These are phyloP conservation scores for Fusarium odoratissimum DNA, from an alignment of 2,329 filamentous ascomycete species.

Conservation along the genomic window DNA sequence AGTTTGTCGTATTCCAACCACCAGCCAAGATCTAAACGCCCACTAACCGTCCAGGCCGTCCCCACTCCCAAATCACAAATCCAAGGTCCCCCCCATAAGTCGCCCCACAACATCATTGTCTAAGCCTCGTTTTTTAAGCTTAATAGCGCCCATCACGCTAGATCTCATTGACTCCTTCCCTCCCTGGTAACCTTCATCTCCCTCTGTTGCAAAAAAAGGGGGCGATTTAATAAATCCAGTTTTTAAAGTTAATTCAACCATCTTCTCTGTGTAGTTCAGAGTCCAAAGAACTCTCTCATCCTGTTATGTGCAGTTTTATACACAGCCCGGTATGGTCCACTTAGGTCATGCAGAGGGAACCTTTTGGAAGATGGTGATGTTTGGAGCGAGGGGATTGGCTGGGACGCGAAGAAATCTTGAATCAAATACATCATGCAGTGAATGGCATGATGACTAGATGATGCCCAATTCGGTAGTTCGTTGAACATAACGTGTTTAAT, in stretches of 20 bases:
- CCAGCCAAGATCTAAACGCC: not conserved
- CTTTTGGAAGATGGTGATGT: not conserved
- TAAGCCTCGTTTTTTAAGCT: constrained; percentile 35
- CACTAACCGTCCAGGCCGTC: not conserved
- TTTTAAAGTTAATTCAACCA: not conserved
- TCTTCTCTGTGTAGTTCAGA: too few species aligned
- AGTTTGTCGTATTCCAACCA: not conserved
- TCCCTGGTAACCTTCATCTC: not conserved
- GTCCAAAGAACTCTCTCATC: not conserved
- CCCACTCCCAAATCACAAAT: not conserved
- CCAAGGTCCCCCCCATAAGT: not conserved
- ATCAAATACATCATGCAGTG: not conserved
- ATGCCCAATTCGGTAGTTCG: not conserved
- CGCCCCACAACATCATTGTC: constrained; percentile 23
- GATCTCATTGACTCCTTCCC: constrained; percentile 8
- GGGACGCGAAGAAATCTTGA: not conserved
- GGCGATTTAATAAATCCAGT: constrained; percentile 9
- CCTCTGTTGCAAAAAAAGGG: not conserved
- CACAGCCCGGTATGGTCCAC: not conserved
- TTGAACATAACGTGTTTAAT: not conserved
- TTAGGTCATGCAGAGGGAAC: not conserved
- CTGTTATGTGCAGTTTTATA: not conserved
- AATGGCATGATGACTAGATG: not conserved
- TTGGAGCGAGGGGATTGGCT: not conserved
- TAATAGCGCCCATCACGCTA: constrained; percentile 28